A percentile compares a stretch with the other conserved stretches of the same genome.
phyloP scores from a whole-genome alignment of 805 yeast species.

The Ogataea ganodermae region DNA sequence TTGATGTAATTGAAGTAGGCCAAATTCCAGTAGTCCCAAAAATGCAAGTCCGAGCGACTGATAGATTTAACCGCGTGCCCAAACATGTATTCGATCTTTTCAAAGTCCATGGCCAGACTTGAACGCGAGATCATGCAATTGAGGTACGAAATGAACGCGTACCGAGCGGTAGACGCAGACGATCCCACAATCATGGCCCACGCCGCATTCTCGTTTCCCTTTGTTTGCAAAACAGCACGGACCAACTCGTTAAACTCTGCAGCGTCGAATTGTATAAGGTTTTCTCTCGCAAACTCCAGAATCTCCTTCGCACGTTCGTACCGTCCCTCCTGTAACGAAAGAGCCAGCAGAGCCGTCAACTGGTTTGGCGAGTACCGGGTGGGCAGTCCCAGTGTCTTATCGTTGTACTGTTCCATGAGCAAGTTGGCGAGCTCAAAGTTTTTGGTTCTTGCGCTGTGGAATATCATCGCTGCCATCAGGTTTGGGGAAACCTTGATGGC shows the following conservation, averaged over 20 bases:
- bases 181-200: conserved; percentile 32
- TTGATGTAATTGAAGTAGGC: conserved; percentile 35
- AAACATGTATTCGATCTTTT: conserved; percentile 27
- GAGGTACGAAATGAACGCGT: conserved; percentile 31
- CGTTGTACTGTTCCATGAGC: conserved; percentile 29
- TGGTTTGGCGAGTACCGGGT: conserved; percentile 32
- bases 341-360: conserved; percentile 32
- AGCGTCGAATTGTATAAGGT: conserved; percentile 27
- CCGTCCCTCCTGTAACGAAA: conserved; percentile 30
- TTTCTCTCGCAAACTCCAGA: conserved; percentile 28
- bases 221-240: conserved; percentile 26
- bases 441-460: conserved; percentile 31
- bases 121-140: conserved; percentile 30
- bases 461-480: conserved; percentile 35
- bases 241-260: conserved; percentile 36
- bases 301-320: conserved; percentile 33
- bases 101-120: conserved; percentile 24
- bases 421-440: conserved; percentile 30
- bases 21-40: conserved; percentile 35
- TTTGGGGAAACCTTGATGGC: conserved; percentile 36
- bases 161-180: conserved; percentile 24
- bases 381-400: conserved; percentile 22
- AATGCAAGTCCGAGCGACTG: conserved; percentile 21
- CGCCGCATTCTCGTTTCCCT: conserved; percentile 20
- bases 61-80: conserved; percentile 15